Percentiles rank a stretch among this genome's conserved stretches.
Conservation (phyloP, 129 eudicot species). For the Artemisia annua region DNA sequence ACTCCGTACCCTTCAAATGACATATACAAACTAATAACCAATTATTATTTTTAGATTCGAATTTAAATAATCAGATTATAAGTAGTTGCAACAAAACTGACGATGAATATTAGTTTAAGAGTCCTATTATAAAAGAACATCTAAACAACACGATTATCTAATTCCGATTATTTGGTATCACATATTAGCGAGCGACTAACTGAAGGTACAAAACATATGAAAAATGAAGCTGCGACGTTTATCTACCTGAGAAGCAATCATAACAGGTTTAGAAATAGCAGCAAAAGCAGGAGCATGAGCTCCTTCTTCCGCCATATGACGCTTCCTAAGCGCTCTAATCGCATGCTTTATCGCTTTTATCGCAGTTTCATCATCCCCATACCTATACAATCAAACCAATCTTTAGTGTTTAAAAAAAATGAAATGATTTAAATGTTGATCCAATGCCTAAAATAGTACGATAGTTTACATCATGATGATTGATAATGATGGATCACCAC, state of each 20-base stretch:
- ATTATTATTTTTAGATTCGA: no score
- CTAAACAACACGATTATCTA: no score
- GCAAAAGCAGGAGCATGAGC: conserved; percentile 66
- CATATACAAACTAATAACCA: no score
- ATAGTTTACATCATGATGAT: neutral
- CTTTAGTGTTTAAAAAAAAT: neutral
- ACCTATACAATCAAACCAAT: conserved; percentile 34
- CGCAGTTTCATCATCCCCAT: conserved; percentile 48
- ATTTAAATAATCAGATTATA: no score
- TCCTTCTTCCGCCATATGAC: conserved; percentile 66
- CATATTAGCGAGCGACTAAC: no score
- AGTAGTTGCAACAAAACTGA: no score
- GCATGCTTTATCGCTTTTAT: conserved; percentile 65
- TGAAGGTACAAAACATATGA: no score
- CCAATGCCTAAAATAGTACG: neutral
- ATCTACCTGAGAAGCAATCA: conserved; percentile 49
- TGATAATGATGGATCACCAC: no score
- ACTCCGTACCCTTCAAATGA: conserved; percentile 24
- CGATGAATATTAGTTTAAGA: no score
- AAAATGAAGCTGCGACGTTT: conserved; percentile 3
- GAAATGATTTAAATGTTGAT: neutral
- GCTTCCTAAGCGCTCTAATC: conserved; percentile 60
- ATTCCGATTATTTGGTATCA: no score
- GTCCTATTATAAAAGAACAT: no score
- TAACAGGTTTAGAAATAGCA: conserved; percentile 60